A percentile compares a stretch with the other conserved stretches of the same genome.
Conservation (phyloP, 1,284 basidiomycete species). For the Cryptococcus maquisensis region DNA sequence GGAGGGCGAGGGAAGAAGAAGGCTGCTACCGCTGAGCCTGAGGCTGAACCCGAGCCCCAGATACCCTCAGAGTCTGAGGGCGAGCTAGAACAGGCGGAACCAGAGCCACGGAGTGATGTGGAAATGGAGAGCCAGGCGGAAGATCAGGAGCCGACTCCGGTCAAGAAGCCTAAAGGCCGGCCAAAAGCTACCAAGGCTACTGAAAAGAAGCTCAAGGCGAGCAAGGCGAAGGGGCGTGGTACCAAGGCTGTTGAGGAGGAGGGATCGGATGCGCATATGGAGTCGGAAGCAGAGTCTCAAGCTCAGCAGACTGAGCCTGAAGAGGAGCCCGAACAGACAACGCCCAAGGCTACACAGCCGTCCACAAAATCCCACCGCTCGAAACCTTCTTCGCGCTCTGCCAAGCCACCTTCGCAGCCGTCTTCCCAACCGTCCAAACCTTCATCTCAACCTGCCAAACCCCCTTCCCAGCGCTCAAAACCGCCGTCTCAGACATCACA, state of each 20-base stretch:
- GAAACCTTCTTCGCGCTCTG: background rate
- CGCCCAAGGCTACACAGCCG: background rate
- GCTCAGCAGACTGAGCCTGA: background rate
- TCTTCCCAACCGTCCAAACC: background rate
- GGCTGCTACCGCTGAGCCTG: conserved; percentile 9
- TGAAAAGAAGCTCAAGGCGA: background rate
- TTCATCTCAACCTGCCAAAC: conserved; percentile 1
- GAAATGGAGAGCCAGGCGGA: background rate
- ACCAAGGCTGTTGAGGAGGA: background rate
- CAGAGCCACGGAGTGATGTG: background rate
- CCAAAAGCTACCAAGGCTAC: background rate
- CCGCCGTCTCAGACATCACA: background rate
- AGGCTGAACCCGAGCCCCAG: background rate
- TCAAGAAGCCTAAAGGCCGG: conserved; percentile 1
- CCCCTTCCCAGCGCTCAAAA: conserved; percentile 11
- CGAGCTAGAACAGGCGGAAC: background rate
- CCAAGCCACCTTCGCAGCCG: background rate
- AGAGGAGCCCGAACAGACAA: background rate
- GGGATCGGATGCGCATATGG: background rate
- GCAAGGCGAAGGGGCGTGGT: background rate
- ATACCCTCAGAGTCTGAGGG: conserved; percentile 1
- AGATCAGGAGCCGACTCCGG: background rate
- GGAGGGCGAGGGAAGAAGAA: conserved; percentile 17
- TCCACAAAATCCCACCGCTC: background rate
- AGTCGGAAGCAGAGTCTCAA: background rate